Conservation (phyloP, 2,329 filamentous ascomycete genomes). For the Chaetomium strumarium region DNA sequence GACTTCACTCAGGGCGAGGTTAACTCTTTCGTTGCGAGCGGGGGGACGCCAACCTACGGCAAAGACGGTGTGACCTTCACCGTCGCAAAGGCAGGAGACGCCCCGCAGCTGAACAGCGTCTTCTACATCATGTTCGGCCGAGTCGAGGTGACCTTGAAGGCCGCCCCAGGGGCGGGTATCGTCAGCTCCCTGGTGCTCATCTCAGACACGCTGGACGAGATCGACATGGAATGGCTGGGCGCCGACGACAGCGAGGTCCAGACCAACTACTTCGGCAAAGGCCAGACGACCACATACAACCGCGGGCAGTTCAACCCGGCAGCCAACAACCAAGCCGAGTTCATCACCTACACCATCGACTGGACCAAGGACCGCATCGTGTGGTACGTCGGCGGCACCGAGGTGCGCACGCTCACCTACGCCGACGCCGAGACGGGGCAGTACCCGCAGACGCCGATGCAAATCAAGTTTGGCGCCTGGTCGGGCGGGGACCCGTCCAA, state of each 20-base stretch:
- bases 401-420: slow-evolving; percentile 68
- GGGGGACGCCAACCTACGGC: slow-evolving; percentile 66
- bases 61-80: slow-evolving; percentile 76
- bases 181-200: slow-evolving; percentile 88
- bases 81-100: slow-evolving; percentile 69
- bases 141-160: slow-evolving; percentile 78
- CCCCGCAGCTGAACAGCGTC: slow-evolving; percentile 78
- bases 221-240: slow-evolving; percentile 96
- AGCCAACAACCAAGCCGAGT: slow-evolving; percentile 63
- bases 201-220: slow-evolving; percentile 89
- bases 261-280: slow-evolving; percentile 96
- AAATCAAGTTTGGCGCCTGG: slow-evolving; percentile 88
- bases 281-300: slow-evolving; percentile 77
- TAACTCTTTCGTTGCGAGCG: slow-evolving; percentile 66
- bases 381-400: slow-evolving; percentile 76
- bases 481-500: slow-evolving; percentile 83
- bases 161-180: slow-evolving; percentile 82
- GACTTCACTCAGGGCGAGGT: slow-evolving; percentile 77
- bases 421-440: slow-evolving; percentile 62
- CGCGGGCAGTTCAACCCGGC: slow-evolving; percentile 74
- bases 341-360: slow-evolving; percentile 83
- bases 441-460: slow-evolving; percentile 95
- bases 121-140: slow-evolving; percentile 99
- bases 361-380: slow-evolving; percentile 83
- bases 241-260: slow-evolving; percentile 73